A percentile compares a stretch with the other conserved stretches of the same genome.
These are phyloP conservation scores for Diaporthe citri DNA, from an alignment of 2,329 filamentous ascomycete genomes.

Conservation along the genomic window DNA sequence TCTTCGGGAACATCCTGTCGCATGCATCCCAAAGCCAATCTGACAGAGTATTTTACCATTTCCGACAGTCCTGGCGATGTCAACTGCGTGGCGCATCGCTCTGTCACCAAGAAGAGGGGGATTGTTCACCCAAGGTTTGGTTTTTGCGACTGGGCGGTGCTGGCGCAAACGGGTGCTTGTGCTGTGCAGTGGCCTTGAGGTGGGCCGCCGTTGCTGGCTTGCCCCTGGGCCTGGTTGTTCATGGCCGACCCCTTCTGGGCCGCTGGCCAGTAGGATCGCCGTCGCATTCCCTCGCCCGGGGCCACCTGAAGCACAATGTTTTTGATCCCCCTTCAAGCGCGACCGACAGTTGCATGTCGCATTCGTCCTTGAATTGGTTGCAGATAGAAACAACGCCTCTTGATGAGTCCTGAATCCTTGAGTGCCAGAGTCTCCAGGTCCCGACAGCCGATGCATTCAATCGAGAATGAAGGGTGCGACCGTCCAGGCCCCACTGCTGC, in stretches of 20 bases:
- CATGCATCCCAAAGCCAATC: slow-evolving; percentile 14
- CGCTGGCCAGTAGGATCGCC: slow-evolving; percentile 44
- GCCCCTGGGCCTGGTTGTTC: slow-evolving; percentile 27
- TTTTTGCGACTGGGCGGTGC: slow-evolving; percentile 33
- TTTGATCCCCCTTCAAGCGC: slow-evolving; percentile 37
- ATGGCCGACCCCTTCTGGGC: slow-evolving; percentile 35
- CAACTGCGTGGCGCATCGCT: slow-evolving; percentile 16
- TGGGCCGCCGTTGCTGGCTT: slow-evolving; percentile 26
- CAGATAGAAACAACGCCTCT: not conserved
- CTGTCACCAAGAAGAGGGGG: slow-evolving; percentile 30
- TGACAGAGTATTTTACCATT: not conserved
- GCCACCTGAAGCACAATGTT: slow-evolving; percentile 44
- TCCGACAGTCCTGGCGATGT: not conserved
- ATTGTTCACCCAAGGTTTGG: slow-evolving; percentile 16
- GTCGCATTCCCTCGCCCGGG: slow-evolving; percentile 41
- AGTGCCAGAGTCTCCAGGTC: not conserved
- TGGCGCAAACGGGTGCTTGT: slow-evolving; percentile 18
- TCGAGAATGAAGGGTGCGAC: slow-evolving; percentile 32
- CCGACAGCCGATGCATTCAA: slow-evolving; percentile 19
- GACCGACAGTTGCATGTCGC: not conserved
- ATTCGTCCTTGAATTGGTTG: slow-evolving; percentile 3
- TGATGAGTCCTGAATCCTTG: not conserved
- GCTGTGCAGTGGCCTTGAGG: slow-evolving; percentile 19
- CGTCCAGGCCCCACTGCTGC: slow-evolving; percentile 30
- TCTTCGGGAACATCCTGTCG: slow-evolving; percentile 7